Evolutionary conservation across 441 rosid species (phyloP), one percentile per base, ranked within the genome.

Genomic region (Populus hybrid): DNA sequence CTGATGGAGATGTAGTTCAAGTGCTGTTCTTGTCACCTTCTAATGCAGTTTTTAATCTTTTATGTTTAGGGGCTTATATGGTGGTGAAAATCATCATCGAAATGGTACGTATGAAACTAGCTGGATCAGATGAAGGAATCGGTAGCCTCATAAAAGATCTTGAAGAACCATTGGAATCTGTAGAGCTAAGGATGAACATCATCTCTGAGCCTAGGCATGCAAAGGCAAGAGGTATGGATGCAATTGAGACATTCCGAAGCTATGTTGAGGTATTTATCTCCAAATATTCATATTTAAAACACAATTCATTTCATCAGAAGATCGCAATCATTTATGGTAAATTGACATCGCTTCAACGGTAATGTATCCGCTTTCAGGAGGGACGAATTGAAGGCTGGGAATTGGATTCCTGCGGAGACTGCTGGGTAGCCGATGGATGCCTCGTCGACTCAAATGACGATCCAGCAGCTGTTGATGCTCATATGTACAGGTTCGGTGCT

Each of bases 361-460:
- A 50, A 5, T 50, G n/a, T 50, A 50, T 46, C 57, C 57, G 0
- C 32, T 53, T 70, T 64, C 80, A 95, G 98, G 94, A 89, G 70
- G 96, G 96, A 67, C 71, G 80, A 81, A 76, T 95, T 11, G 81
- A 83, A 78, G 97, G 99, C 2, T 95, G 97, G 99, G 93, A 93
- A 81, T 30, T 95, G 77, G 99, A 89, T 67, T 83, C 92, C 1
- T 95, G 99, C 73, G 98, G 98, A 20, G 98, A 95, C 46, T 95
- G 99, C 79, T 92, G 93, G 93, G 99, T 95, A 34, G 88, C 85
- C 74, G 95, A 92, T 82, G 99, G 98, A 30, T 95, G 99, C 81
- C 96, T 95, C 6, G 96, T 90, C 8, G 98, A 93, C 83, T 87
- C 91, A 10, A 89, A 90, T 70, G 94, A 95, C 59, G 74, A 74